phyloP scores from a whole-genome alignment of 2,329 filamentous ascomycete species.

The Aspergillus neoniger region DNA sequence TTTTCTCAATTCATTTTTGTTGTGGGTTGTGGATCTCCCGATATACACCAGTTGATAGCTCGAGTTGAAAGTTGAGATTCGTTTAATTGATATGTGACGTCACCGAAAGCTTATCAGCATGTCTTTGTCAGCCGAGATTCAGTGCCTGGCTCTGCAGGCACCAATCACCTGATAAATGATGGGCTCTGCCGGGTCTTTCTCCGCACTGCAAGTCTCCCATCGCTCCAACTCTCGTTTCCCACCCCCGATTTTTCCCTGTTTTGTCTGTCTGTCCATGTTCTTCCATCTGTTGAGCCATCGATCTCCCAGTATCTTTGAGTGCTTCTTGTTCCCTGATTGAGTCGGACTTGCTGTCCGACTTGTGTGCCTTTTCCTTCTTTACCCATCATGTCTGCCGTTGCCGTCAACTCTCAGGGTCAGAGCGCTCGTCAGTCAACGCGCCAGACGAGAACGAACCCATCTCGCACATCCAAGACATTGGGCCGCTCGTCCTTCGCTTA shows the following conservation, averaged over 20 bases:
- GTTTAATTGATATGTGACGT: constrained; percentile 12
- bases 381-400: constrained; percentile 25
- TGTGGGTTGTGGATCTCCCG: neutral
- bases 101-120: neutral
- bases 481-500: constrained; percentile 44
- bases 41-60: neutral
- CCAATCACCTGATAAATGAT: constrained; percentile 21
- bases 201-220: constrained; percentile 18
- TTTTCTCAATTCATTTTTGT: neutral
- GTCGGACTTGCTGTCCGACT: neutral
- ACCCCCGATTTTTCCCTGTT: neutral
- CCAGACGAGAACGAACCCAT: constrained; percentile 53
- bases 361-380: neutral
- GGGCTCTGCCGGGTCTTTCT: constrained; percentile 18
- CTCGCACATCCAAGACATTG: constrained; percentile 50
- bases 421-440: constrained; percentile 42
- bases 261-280: constrained; percentile 18
- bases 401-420: constrained; percentile 30
- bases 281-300: constrained; percentile 5
- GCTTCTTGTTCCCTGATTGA: constrained; percentile 15
- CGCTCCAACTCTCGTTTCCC: constrained; percentile 15
- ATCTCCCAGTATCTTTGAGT: neutral
- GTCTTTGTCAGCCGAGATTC: constrained; percentile 11
- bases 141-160: constrained; percentile 15
- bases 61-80: neutral